Evolutionary conservation across 1,139 yeast genomes (phyloP).

Genomic region (Zygotorulaspora mrakii): DNA sequence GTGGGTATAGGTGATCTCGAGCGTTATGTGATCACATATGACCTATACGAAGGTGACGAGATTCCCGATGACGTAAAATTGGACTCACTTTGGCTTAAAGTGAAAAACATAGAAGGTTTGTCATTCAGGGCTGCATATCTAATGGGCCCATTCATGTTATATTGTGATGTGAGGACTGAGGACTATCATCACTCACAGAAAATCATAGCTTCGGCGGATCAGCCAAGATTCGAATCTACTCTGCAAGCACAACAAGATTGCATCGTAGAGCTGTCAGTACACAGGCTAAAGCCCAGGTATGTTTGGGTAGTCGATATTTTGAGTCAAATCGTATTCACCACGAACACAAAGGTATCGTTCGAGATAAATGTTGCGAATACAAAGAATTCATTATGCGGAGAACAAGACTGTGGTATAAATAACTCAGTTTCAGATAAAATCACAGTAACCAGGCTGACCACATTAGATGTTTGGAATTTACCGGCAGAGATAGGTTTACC

Average conservation of each 20-base stretch:
- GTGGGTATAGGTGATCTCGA: slow-evolving; percentile 57
- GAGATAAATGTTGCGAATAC: slow-evolving; percentile 61
- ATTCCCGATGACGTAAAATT: slow-evolving; percentile 27
- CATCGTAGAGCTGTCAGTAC: slow-evolving; percentile 48
- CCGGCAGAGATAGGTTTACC: slow-evolving; percentile 43
- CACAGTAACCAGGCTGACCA: slow-evolving; percentile 53
- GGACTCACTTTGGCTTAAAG: slow-evolving; percentile 54
- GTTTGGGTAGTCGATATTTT: slow-evolving; percentile 84
- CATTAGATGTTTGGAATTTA: slow-evolving; percentile 70
- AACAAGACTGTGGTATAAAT: slow-evolving; percentile 14
- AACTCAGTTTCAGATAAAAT: slow-evolving; percentile 30
- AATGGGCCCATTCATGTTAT: slow-evolving; percentile 86
- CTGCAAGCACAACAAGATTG: slow-evolving; percentile 66
- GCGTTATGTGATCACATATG: slow-evolving; percentile 46
- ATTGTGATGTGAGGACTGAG: slow-evolving; percentile 70
- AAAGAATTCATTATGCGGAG: slow-evolving; percentile 39
- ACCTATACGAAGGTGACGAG: slow-evolving; percentile 38
- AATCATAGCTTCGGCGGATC: slow-evolving; percentile 61
- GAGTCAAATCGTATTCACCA: slow-evolving; percentile 76
- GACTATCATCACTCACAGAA: slow-evolving; percentile 60
- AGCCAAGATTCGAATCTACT: slow-evolving; percentile 72
- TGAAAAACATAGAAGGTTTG: slow-evolving; percentile 69
- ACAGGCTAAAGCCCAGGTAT: slow-evolving; percentile 45
- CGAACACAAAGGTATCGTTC: slow-evolving; percentile 63
- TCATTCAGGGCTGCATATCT: slow-evolving; percentile 83